Conservation (phyloP, 768 basidiomycete species). For the Tricholoma matsutake region DNA sequence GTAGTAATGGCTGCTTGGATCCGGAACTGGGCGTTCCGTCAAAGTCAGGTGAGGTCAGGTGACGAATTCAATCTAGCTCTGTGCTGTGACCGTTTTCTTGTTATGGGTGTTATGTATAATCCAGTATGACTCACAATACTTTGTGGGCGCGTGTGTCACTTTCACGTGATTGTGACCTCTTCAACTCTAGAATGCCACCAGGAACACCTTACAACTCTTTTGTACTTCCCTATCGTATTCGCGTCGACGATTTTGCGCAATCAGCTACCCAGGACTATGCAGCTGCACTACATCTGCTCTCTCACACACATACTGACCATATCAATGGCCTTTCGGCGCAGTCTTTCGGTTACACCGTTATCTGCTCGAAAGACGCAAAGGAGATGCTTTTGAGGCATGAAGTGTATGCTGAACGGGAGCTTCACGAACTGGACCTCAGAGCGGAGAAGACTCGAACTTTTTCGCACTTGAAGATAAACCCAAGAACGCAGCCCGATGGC, state of each 20-base stretch:
- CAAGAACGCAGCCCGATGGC: slow-evolving; percentile 45
- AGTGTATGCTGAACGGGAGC: slow-evolving; percentile 58
- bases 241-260: slow-evolving; percentile 78
- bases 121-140: too few species aligned
- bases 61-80: too few species aligned
- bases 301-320: slow-evolving; percentile 91
- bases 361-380: slow-evolving; percentile 84
- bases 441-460: slow-evolving; percentile 57
- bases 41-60: too few species aligned
- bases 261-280: slow-evolving; percentile 30
- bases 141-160: neutral
- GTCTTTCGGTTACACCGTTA: slow-evolving; percentile 66
- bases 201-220: slow-evolving; percentile 79
- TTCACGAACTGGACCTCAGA: slow-evolving; percentile 49
- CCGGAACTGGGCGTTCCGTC: too few species aligned
- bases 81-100: too few species aligned
- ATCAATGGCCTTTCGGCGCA: slow-evolving; percentile 71
- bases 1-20: too few species aligned
- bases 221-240: slow-evolving; percentile 74
- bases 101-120: too few species aligned
- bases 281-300: slow-evolving; percentile 69
- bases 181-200: slow-evolving; percentile 53
- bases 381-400: slow-evolving; percentile 82
- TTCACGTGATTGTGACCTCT: neutral
- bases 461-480: slow-evolving; percentile 62